Evolutionary conservation across 805 yeast genomes (phyloP), one percentile per base, ranked within the genome.

Genomic region (Scheffersomyces ergatensis): DNA sequence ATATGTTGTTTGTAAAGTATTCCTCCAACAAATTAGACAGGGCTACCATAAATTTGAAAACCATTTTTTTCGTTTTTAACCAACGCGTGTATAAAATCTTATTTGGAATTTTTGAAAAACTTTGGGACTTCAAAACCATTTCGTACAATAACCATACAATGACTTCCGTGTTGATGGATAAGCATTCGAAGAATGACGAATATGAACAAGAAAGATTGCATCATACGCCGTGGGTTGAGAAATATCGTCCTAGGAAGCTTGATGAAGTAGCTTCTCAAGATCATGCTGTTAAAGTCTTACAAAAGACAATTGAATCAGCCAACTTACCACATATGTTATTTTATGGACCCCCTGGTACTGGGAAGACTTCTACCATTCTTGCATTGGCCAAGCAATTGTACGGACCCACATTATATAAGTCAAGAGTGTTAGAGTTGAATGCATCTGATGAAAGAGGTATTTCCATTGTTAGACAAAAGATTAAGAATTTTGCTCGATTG

Each of bases 311-410:
- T 15, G 73, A 79, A 42, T 78, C 92, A 11, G 85, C 90, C 21
- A 93, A 92, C 58, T 66, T 88, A 40, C 97, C 98, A 3, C 96
- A 88, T 60, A 84, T 88, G 93, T 64, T 88, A 29, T 88, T 88
- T 65, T 89, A 88, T 57, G 96, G 96, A 0, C 96, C 96, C 1
- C 96, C 96, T 36, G 96, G 96, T 15, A 88, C 95, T 0, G 96
- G 96, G 47, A 88, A 88, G 54, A 88, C 96, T 0, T 87, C 96
- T 2, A 89, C 96, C 0, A 83, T 88, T 23, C 66, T 89, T 41
- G 96, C 96, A 2, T 67, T 88, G 49, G 89, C 95, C 2, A 83
- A 77, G 50, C 88, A 87, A 55, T 61, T 88, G 23, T 88, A 81
- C 58, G 96, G 76, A 1, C 95, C 95, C 2, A 62, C 61, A 5